A percentile compares a stretch with the other conserved stretches of the same genome.
phyloP scores from a whole-genome alignment of 2,329 filamentous ascomycete species.

The Lizonia empirigonia region DNA sequence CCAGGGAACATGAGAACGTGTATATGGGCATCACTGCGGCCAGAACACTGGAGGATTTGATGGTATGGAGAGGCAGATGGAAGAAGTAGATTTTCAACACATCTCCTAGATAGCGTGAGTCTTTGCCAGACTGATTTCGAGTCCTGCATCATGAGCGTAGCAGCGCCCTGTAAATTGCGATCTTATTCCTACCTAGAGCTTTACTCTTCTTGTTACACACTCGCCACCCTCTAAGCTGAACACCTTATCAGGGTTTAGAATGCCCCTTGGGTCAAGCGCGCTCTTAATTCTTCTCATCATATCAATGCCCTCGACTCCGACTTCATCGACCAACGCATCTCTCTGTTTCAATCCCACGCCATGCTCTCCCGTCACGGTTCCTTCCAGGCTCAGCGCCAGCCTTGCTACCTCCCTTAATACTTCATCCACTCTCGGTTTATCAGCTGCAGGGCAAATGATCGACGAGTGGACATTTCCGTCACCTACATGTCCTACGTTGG shows the following conservation, averaged over 20 bases:
- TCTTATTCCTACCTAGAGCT: background rate
- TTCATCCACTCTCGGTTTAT: constrained; percentile 31
- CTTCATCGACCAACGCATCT: constrained; percentile 77
- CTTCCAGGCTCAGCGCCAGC: constrained; percentile 79
- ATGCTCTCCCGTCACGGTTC: constrained; percentile 84
- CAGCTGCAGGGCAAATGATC: constrained; percentile 36
- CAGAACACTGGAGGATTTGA: background rate
- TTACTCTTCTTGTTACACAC: background rate
- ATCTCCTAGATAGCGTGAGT: no score
- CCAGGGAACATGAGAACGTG: no score
- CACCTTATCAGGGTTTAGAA: constrained; percentile 69
- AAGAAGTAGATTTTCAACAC: no score
- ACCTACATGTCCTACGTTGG: constrained; percentile 73
- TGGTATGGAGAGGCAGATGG: background rate
- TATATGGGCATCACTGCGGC: no score
- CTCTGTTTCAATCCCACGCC: constrained; percentile 82
- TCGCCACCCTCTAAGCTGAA: constrained; percentile 53
- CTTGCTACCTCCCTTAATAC: constrained; percentile 68
- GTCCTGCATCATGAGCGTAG: no score
- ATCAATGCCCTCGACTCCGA: constrained; percentile 74
- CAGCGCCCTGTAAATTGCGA: no score
- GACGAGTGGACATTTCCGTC: constrained; percentile 58
- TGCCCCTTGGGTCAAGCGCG: constrained; percentile 72
- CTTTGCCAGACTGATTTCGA: no score
- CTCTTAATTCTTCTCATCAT: constrained; percentile 82